phyloP scores from a whole-genome alignment of 768 basidiomycete species.

The Mycena metata region DNA sequence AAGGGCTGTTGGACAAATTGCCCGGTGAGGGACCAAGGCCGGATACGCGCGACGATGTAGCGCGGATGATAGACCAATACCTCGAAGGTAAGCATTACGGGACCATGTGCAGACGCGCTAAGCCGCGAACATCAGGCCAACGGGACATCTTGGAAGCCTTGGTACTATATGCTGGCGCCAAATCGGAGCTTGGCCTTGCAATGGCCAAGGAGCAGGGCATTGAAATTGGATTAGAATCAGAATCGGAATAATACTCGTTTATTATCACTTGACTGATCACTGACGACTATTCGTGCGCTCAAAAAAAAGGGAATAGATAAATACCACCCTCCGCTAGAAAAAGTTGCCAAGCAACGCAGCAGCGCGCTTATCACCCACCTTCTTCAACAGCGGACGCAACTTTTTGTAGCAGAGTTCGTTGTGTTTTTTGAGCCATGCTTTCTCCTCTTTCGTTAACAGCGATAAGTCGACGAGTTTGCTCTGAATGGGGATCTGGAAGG shows the following conservation, averaged over 20 bases:
- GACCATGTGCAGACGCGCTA: not conserved
- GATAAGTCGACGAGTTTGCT: conserved; percentile 71
- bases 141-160: conserved; percentile 68
- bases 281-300: too few relatives aligned
- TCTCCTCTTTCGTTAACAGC: conserved; percentile 72
- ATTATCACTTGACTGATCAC: too few relatives aligned
- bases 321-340: conserved; percentile 17
- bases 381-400: conserved; percentile 33
- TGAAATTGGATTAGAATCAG: too few relatives aligned
- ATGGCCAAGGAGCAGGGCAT: too few relatives aligned
- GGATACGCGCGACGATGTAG: conserved; percentile 64
- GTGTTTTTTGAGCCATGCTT: conserved; percentile 68
- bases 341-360: conserved; percentile 31
- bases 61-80: conserved; percentile 76
- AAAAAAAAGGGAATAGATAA: not conserved
- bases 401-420: conserved; percentile 36
- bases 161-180: conserved; percentile 61
- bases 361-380: conserved; percentile 33
- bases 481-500: conserved; percentile 67
- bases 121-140: conserved; percentile 59
- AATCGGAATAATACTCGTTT: too few relatives aligned
- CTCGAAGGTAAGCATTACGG: conserved; percentile 63
- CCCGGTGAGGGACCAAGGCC: conserved; percentile 47
- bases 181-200: conserved; percentile 30
- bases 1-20: conserved; percentile 62